Base-by-base conservation (phyloP, 192 early-diverging fungal genomes). In the Fimicolochytrium jonesii region DNA sequence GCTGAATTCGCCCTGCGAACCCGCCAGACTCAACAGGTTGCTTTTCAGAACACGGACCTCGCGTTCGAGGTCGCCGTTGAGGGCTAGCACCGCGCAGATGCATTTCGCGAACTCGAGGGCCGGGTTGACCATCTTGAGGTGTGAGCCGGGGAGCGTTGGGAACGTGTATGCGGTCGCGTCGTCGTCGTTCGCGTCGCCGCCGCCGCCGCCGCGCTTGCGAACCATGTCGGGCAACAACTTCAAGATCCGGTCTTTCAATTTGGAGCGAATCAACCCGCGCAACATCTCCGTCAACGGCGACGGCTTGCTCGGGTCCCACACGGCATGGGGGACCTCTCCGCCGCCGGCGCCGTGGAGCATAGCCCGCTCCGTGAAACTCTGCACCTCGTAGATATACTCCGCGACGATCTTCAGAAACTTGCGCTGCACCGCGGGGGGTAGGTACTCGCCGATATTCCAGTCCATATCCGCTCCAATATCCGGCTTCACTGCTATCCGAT, bases 361-460 rank as follows among this genome's bases (percentile, higher is more conserved):
- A n/a, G n/a, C 11, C 10, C 45, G 22, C 30, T 46, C 26, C 35
- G 65, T 37, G 28, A 41, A 46, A 23, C 30, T 61, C 6, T 34
- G 45, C 33, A 69, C 64, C 58, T 65, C 67, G 23, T 37, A 66
- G 53, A 72, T 88, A 62, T 81, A 95, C 70, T 87, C 86, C 22
- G 82, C 88, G 0, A 93, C 61, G 15, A 86, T 75, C 15, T 74
- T 69, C 47, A 84, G 68, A 65, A 98, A 98, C 39, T 81, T 67
- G 23, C 60, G 66, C 57, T 94, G 91, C 11, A 88, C 69, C 13
- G 77, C 77, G 10, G 80, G 70, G 6, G 95, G 93, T 44, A 98
- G 70, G 61, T 92, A 94, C 35, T 92, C 87, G 55, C 81, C 83
- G 33, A 98, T 90, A 47, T 90, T 94, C 95, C 95, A 98, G 39